phyloP scores from a whole-genome alignment of 2,329 filamentous ascomycete species.

The Aaosphaeria arxii region DNA sequence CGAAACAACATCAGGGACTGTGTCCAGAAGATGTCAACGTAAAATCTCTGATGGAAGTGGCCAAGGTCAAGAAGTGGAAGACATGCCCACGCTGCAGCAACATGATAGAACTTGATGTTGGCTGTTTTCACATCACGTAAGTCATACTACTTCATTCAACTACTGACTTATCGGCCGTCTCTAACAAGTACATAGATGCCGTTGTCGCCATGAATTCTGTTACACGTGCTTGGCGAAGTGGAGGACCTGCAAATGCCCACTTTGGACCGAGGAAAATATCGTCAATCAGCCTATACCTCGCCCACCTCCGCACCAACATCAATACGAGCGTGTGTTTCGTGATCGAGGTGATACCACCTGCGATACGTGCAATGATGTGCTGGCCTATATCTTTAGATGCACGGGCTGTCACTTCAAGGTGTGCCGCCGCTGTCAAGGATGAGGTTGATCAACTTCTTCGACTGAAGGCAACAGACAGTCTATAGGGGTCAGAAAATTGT shows the following conservation, averaged over 20 bases:
- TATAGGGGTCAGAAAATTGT: no score
- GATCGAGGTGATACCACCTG: no score
- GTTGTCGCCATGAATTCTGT: conserved; percentile 67
- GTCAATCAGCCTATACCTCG: background rate
- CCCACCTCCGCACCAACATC: no score
- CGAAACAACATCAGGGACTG: conserved; percentile 4
- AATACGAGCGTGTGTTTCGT: no score
- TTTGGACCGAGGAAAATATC: conserved; percentile 4
- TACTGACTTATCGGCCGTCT: background rate
- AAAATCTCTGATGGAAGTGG: conserved; percentile 7
- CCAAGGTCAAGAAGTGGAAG: conserved; percentile 10
- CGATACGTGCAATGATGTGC: no score
- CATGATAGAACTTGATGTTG: conserved; percentile 11
- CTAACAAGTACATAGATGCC: conserved; percentile 5
- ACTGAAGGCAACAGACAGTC: no score
- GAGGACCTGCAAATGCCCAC: conserved; percentile 10
- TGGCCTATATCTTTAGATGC: no score
- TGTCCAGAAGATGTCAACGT: conserved; percentile 10
- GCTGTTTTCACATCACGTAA: conserved; percentile 16
- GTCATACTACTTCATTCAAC: background rate
- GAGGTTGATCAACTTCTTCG: no score
- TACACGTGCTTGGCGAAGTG: conserved; percentile 57
- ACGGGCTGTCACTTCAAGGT: no score
- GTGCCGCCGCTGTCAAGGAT: no score
- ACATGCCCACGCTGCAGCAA: conserved; percentile 11